phyloP scores from a whole-genome alignment of 1,284 basidiomycete genomes.

The Austropuccinia psidii region DNA sequence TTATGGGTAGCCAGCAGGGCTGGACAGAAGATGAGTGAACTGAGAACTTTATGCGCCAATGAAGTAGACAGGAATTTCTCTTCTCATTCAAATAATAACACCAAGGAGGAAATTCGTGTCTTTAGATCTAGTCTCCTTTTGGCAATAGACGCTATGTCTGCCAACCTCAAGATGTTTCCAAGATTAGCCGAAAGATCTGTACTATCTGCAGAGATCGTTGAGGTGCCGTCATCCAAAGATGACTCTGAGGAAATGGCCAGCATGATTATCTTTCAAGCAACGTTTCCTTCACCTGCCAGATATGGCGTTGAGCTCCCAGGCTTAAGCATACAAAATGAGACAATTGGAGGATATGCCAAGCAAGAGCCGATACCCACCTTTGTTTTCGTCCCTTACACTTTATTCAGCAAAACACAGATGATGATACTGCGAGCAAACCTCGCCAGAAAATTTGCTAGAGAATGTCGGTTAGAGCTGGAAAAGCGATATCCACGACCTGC shows the following conservation, averaged over 20 bases:
- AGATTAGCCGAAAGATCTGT: constrained; percentile 49
- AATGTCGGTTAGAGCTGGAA: constrained; percentile 47
- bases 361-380: constrained; percentile 51
- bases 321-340: constrained; percentile 42
- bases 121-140: constrained; percentile 52
- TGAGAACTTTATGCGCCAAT: constrained; percentile 49
- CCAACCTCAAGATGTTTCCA: constrained; percentile 51
- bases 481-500: constrained; percentile 46
- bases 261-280: constrained; percentile 51
- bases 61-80: constrained; percentile 45
- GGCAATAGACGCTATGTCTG: constrained; percentile 51
- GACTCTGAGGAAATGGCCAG: constrained; percentile 45
- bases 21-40: constrained; percentile 50
- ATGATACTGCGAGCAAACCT: constrained; percentile 50
- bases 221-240: constrained; percentile 49
- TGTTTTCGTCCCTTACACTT: constrained; percentile 52
- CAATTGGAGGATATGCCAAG: constrained; percentile 44
- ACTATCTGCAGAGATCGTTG: constrained; percentile 52
- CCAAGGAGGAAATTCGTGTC: constrained; percentile 50
- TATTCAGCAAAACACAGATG: constrained; percentile 52
- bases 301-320: constrained; percentile 47
- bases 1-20: constrained; percentile 49
- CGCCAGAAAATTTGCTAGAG: constrained; percentile 48
- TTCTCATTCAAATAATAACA: constrained; percentile 41
- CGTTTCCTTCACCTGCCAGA: constrained; percentile 48